These are phyloP conservation scores for Chiua virens DNA, from an alignment of 768 basidiomycete species.

Conservation along the genomic window DNA sequence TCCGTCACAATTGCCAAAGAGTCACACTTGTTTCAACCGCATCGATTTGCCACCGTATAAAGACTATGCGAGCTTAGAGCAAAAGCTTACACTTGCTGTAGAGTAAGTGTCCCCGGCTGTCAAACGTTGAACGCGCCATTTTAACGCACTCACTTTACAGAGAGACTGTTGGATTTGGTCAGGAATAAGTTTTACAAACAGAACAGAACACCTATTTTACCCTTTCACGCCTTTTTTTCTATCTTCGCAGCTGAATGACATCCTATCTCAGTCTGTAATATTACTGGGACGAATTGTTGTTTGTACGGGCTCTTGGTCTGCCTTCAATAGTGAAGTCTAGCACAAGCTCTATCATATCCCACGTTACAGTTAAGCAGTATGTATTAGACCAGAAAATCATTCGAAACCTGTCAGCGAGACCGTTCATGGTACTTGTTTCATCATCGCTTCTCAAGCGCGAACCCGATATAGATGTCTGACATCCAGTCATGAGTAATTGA, in stretches of 20 bases:
- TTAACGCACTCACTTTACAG: conserved; percentile 37
- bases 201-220: conserved; percentile 13
- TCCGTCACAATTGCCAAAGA: conserved; percentile 94
- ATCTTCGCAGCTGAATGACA: conserved; percentile 14
- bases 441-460: conserved; percentile 79
- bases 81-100: conserved; percentile 91
- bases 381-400: conserved; percentile 5
- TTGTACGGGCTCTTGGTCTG: not conserved
- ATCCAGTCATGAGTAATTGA: conserved; percentile 5
- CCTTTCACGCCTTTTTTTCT: conserved; percentile 1
- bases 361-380: not conserved
- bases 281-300: conserved; percentile 22
- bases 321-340: not conserved
- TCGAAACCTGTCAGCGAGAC: not conserved
- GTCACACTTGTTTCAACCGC: conserved; percentile 93
- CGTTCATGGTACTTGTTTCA: not conserved
- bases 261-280: conserved; percentile 33
- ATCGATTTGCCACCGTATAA: conserved; percentile 98
- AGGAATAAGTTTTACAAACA: conserved; percentile 57
- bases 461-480: conserved; percentile 89
- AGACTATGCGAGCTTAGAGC: conserved; percentile 90
- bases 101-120: conserved; percentile 58
- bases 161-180: conserved; percentile 93
- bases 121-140: conserved; percentile 6
- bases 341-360: conserved; percentile 2